Conservation (phyloP, 768 basidiomycete genomes). For the Tulasnella sp. region DNA sequence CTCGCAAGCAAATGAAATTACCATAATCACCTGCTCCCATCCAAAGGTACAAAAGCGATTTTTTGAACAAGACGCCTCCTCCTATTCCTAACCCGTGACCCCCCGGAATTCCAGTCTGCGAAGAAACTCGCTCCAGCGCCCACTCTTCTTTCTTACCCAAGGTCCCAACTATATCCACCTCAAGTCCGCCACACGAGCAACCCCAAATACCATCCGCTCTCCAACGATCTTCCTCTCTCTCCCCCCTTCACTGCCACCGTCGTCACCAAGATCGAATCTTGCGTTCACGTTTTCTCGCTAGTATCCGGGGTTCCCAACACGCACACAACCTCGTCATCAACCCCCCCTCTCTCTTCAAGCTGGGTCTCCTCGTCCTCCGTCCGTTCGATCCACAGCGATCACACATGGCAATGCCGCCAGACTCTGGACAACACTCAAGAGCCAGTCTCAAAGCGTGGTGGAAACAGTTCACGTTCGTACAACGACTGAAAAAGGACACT, state of each 20-base stretch:
- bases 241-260: background rate
- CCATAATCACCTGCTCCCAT: no score
- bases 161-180: no score
- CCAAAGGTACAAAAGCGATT: no score
- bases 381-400: slow-evolving; percentile 16
- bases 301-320: no score
- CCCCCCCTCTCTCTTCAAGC: slow-evolving; percentile 13
- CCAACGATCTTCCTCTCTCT: background rate
- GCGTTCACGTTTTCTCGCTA: no score
- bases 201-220: background rate
- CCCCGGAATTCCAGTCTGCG: no score
- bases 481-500: slow-evolving; percentile 47
- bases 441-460: slow-evolving; percentile 73
- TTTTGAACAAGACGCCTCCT: no score
- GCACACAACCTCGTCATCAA: background rate
- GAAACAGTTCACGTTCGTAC: slow-evolving; percentile 59
- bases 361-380: slow-evolving; percentile 14
- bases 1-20: no score
- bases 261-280: background rate
- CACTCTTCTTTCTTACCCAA: no score
- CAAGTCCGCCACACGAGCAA: no score
- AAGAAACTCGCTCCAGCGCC: no score
- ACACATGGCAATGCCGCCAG: slow-evolving; percentile 15
- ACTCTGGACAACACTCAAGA: slow-evolving; percentile 26
- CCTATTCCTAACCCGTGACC: no score